phyloP scores from a whole-genome alignment of 2,329 filamentous ascomycete genomes.

The Aureobasidium pullulans region DNA sequence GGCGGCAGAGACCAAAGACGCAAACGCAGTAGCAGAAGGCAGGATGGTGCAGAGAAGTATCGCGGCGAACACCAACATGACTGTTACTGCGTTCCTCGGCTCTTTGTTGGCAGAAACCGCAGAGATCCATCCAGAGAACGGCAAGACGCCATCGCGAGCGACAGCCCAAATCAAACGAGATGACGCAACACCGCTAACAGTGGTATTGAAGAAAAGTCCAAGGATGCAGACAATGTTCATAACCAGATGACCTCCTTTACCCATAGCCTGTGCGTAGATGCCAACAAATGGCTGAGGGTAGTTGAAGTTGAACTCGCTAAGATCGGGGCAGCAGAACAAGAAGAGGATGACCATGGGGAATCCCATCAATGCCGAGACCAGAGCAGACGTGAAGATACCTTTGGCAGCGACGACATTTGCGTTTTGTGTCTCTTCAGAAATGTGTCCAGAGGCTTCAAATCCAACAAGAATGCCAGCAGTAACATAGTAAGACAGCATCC shows the following conservation, averaged over 20 bases:
- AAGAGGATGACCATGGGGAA: slow-evolving; percentile 52
- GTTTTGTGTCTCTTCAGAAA: slow-evolving; percentile 56
- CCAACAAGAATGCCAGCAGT: slow-evolving; percentile 55
- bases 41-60: slow-evolving; percentile 53
- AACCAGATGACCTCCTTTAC: slow-evolving; percentile 50
- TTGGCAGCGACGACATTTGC: slow-evolving; percentile 48
- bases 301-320: slow-evolving; percentile 46
- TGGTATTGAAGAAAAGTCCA: slow-evolving; percentile 48
- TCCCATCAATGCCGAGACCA: slow-evolving; percentile 49
- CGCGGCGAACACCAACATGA: slow-evolving; percentile 49
- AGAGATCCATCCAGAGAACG: slow-evolving; percentile 52
- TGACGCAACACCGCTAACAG: slow-evolving; percentile 51
- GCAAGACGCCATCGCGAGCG: slow-evolving; percentile 53
- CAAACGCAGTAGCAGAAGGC: slow-evolving; percentile 40
- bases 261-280: slow-evolving; percentile 51
- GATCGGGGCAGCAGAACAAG: slow-evolving; percentile 50
- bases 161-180: slow-evolving; percentile 58
- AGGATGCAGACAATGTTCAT: slow-evolving; percentile 53
- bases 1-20: slow-evolving; percentile 32
- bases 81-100: slow-evolving; percentile 52
- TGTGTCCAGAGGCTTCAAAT: slow-evolving; percentile 54
- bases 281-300: slow-evolving; percentile 53
- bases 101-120: slow-evolving; percentile 47
- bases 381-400: slow-evolving; percentile 55
- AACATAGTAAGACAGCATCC: slow-evolving; percentile 55